Conservation (phyloP, 23 red algal species). For the Gracilaria domingensis region DNA sequence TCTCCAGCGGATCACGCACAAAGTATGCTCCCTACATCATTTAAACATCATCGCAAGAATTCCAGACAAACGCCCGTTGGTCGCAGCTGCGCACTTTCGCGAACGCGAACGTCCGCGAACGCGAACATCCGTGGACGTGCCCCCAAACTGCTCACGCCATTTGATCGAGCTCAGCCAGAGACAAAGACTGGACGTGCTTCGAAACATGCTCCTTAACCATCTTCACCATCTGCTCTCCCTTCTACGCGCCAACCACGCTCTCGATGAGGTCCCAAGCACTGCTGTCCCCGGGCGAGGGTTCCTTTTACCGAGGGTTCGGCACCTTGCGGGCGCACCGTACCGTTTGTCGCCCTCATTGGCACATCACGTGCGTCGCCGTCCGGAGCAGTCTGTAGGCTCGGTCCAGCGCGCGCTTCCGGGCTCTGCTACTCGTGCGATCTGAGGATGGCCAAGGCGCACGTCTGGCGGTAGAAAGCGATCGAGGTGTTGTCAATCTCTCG, state of each 20-base stretch:
- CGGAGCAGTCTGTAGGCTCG: background rate
- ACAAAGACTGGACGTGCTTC: background rate
- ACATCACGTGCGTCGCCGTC: background rate
- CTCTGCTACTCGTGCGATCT: slow-evolving; percentile 6
- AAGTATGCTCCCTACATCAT: background rate
- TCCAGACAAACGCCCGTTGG: background rate
- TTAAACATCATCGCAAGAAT: background rate
- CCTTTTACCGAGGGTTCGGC: background rate
- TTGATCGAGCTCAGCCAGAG: background rate
- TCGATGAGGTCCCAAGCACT: background rate
- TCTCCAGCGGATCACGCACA: slow-evolving; percentile 24
- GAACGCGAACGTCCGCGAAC: no score
- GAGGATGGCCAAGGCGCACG: background rate
- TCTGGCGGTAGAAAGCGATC: background rate
- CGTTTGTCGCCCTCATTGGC: background rate
- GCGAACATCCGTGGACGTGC: no score
- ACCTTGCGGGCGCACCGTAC: background rate
- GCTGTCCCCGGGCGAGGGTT: no score
- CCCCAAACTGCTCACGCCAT: background rate
- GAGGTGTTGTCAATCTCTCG: background rate
- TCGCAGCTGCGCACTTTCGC: background rate
- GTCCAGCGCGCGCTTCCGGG: slow-evolving; percentile 11
- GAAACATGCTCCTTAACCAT: background rate
- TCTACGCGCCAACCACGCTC: background rate
- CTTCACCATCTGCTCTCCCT: background rate